Evolutionary conservation across 2,329 filamentous ascomycete species (phyloP), one percentile per base, ranked within the genome.

Genomic region (Penicillium sp.): DNA sequence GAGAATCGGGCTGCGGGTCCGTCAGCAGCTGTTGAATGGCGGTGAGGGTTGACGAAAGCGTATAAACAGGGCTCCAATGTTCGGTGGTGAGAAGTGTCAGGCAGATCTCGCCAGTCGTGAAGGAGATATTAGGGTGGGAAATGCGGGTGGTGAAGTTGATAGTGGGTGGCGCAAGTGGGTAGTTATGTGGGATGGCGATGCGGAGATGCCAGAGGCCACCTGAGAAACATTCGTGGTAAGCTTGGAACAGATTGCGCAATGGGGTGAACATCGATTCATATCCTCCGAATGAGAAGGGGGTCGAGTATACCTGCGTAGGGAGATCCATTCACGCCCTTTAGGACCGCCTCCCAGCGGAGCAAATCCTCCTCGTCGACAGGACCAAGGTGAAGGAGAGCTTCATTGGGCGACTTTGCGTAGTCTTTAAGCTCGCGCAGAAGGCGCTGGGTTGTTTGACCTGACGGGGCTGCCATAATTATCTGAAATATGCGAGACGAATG

Each of bases 41-140:
- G 8, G 73, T 73, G 50, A 80, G 65, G 2, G 75, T 78, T n/a
- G 67, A 69, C 14, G 70, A 73, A 4, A 97, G 82, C 40, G 88
- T 92, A 74, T 96, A 94, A 18, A 90, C 86, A 1, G 92, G 90
- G 56, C 89, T 89, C 93, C 93, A 97, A 18, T 87, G 82, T 69
- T 79, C 75, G 0, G 77, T 79, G 57, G 84, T 85, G 49, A 99
- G 81, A 59, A 97, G 82, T 70, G 97, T 94, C 26, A 97, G 85
- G 73, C 94, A 99, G 69, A 99, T 94, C 75, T 97, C 92, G 64
- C 94, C 94, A 2, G 85, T 92, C 37, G 79, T 77, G 70, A 85
- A 85, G 58, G 82, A 78, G 44, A 89, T 85, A 75, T 97, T 97
- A 46, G 92, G 87, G 77, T 96, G 92, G 67, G 90, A 89, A 62